phyloP scores from a whole-genome alignment of 495 filamentous ascomycete genomes.

The Penicillium cataractarum region DNA sequence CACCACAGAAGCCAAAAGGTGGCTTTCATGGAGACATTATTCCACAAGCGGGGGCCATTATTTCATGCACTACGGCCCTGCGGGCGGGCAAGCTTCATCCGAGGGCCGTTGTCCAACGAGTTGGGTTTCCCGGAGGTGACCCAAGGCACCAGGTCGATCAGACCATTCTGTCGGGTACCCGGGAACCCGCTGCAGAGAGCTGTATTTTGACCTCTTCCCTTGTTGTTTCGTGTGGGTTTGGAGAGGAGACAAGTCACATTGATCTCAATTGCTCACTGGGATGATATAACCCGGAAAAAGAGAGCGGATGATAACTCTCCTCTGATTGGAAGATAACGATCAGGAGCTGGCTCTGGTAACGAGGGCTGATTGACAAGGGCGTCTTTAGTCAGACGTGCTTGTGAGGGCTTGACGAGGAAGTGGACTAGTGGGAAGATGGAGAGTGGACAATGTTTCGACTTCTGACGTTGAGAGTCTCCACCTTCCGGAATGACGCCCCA shows the following conservation, averaged over 20 bases:
- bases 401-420: neutral
- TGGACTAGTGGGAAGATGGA: neutral
- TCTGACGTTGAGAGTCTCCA: constrained; percentile 6
- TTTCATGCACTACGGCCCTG: neutral
- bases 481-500: constrained; percentile 31
- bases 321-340: neutral
- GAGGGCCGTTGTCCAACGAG: neutral
- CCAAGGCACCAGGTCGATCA: constrained; percentile 29
- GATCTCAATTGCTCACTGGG: neutral
- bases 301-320: neutral
- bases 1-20: neutral
- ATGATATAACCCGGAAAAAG: neutral
- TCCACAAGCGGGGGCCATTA: neutral
- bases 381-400: neutral
- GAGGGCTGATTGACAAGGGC: neutral
- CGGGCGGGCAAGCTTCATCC: neutral
- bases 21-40: neutral
- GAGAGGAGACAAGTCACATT: neutral
- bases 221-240: neutral
- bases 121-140: constrained; percentile 13
- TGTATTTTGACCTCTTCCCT: constrained; percentile 23
- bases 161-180: constrained; percentile 28
- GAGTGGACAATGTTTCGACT: neutral
- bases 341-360: neutral
- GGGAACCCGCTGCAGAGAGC: constrained; percentile 23